Base-by-base conservation (phyloP, 768 basidiomycete species). In the Phlegmacium glaucopus region DNA sequence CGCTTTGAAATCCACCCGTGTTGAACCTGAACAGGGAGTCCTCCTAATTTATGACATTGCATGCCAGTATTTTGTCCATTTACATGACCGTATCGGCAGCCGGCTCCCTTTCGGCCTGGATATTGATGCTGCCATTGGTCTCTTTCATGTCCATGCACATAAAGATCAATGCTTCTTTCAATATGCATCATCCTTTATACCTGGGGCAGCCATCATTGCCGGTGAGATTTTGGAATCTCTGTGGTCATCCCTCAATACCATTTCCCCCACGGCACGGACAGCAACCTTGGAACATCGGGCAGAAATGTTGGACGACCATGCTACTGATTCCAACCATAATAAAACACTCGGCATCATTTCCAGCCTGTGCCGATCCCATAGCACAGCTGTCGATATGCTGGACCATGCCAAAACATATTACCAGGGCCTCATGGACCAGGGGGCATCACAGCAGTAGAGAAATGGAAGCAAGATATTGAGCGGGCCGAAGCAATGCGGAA, bases 141-240 rank as follows among this genome's bases (percentile, higher is more conserved):
- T 62, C 2, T 65, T 61, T 45, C 59, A 66, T 45, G 53, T 66
- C 0, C 63, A 65, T 45, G 63, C 39, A 0, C 61, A 66, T 50
- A 49, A 54, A 6, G 46, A 56, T 0, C 13, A 66, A 35, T 68
- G 67, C 44, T 59, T 57, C 9, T 42, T 57, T 4, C 38, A 59
- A 0, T 72, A 47, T 55, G 46, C 59, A 4, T 32, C 53, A 0
- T 36, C 48, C 1, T 61, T 60, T 11, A 54, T 63, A 18, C 48
- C 53, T 1, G 47, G 57, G 0, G 29, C 52, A 0, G 56, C 39
- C 4, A 28, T 42, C 3, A 39, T 46, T 2, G 42, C 35, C 29
- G 52, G 55, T 4, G 52, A 57, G 35, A 61, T 61, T 4, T 15
- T 61, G 5, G 57, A 61, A 43, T 54, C 51, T 4, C 17, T 55